Base-by-base conservation (phyloP, 1,139 yeast genomes). In the Blastobotrys ciferrii region DNA sequence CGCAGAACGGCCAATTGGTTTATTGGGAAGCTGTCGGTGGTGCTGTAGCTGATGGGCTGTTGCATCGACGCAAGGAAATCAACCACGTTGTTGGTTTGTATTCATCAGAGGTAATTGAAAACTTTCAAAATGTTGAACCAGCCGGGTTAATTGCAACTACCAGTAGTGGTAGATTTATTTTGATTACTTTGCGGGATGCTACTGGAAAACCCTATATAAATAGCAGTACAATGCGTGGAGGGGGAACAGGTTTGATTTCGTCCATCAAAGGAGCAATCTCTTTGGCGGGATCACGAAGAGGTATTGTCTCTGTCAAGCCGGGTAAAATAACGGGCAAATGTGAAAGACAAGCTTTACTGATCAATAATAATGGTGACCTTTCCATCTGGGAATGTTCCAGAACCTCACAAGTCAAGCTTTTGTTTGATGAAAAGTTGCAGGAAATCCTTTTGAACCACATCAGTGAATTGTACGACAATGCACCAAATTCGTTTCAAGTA, bases 121-220 rank as follows among this genome's bases (percentile, higher is more conserved):
- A 74, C 40, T 77, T 84, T 1, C 78, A 81, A 52, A 80, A 78
- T 53, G 75, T 83, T 13, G 91, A 85, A 56, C 92, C 94, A 0
- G 81, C 86, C 2, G 95, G 96, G 1, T 69, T 88, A 4, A 72
- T 84, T 1, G 64, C 86, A 9, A 78, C 89, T 4, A 87, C 96
- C 0, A 80, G 88, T 4, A 73, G 78, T 58, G 88, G 87, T 35
- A 71, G 94, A 53, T 78, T 84, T 43, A 65, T 84, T 11, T 71
- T 86, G 45, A 64, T 87, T 2, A 73, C 84, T 0, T 71, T 88
- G 33, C 75, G 87, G 54, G 95, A 88, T 63, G 72, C 77, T 44
- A 75, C 78, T 42, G 92, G 95, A 40, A 82, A 80, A 58, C 82
- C 89, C 0, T 45, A 49, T 1, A 46, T 59, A 13, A 40, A 50